A percentile compares a stretch with the other conserved stretches of the same genome.
These are phyloP conservation scores for Dendrobium nobile DNA, from an alignment of 106 monocot species.

Conservation along the genomic window DNA sequence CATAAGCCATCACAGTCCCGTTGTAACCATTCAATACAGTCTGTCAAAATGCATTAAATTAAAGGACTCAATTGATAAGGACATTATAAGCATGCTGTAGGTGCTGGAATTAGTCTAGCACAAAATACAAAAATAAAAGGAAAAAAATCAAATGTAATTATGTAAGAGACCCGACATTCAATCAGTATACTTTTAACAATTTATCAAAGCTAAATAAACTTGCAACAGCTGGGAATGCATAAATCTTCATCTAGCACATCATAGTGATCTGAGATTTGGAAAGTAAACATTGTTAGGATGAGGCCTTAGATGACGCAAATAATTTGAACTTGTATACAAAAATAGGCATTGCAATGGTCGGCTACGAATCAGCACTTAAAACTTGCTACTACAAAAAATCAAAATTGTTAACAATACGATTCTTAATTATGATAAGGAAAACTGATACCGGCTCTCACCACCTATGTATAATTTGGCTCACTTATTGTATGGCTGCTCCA, in stretches of 20 bases:
- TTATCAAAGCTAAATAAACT: not conserved
- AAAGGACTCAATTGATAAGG: not conserved
- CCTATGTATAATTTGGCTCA: too few species aligned
- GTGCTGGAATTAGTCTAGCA: not conserved
- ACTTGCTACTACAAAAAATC: not conserved
- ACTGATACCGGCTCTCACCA: too few species aligned
- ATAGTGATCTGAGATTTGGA: not conserved
- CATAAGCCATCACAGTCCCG: slow-evolving; percentile 74
- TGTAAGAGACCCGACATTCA: not conserved
- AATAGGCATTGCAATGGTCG: not conserved
- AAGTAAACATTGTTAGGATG: not conserved
- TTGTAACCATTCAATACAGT: slow-evolving; percentile 63
- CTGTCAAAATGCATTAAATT: slow-evolving; percentile 26
- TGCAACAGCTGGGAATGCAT: not conserved
- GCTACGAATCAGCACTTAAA: not conserved
- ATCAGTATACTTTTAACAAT: not conserved
- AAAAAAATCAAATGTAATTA: not conserved
- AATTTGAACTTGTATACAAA: not conserved
- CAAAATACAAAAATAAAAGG: not conserved
- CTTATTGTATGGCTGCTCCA: too few species aligned
- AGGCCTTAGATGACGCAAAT: not conserved
- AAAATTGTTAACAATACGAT: not conserved
- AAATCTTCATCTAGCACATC: not conserved
- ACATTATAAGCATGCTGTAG: not conserved
- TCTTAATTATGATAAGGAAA: too few species aligned